These are phyloP conservation scores for Phialemonium atrogriseum DNA, from an alignment of 2,329 filamentous ascomycete genomes.

Conservation along the genomic window DNA sequence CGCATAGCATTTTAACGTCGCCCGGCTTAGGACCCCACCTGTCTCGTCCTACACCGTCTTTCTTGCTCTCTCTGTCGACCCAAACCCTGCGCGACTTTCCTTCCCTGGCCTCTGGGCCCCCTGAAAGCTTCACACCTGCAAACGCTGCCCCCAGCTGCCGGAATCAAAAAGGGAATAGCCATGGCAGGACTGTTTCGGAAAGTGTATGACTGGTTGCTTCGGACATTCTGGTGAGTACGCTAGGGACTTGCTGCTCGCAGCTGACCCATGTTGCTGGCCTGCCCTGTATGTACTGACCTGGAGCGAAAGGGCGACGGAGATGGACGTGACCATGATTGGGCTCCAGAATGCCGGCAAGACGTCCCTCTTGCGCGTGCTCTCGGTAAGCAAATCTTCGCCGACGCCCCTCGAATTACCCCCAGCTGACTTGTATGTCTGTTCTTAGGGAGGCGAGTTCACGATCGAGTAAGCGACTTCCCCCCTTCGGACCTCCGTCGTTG, in stretches of 20 bases:
- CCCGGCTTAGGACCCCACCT: slow-evolving; percentile 22
- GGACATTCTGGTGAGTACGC: slow-evolving; percentile 81
- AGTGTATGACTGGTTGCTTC: slow-evolving; percentile 96
- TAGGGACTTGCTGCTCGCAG: background rate
- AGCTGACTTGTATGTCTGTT: slow-evolving; percentile 13
- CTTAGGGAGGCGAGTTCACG: slow-evolving; percentile 92
- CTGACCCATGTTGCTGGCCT: background rate
- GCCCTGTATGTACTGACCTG: slow-evolving; percentile 12
- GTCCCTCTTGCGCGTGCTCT: slow-evolving; percentile 83
- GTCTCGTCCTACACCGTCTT: slow-evolving; percentile 18
- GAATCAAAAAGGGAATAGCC: too few relatives aligned
- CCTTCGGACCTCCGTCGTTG: slow-evolving; percentile 3
- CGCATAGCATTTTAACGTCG: slow-evolving; percentile 28
- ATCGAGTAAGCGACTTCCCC: slow-evolving; percentile 72
- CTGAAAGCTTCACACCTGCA: too few relatives aligned
- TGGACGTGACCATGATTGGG: slow-evolving; percentile 99
- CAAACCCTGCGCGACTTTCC: slow-evolving; percentile 13
- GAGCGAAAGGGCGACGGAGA: slow-evolving; percentile 81
- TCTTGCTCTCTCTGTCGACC: slow-evolving; percentile 6
- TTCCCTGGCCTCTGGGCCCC: slow-evolving; percentile 1
- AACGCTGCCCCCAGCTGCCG: too few relatives aligned
- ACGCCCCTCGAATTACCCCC: too few relatives aligned
- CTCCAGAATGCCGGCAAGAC: slow-evolving; percentile 98
- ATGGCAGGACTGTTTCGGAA: slow-evolving; percentile 91
- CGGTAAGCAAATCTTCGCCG: slow-evolving; percentile 54